Base-by-base conservation (phyloP, 2,329 filamentous ascomycete species). In the Helminthosporium solani region DNA sequence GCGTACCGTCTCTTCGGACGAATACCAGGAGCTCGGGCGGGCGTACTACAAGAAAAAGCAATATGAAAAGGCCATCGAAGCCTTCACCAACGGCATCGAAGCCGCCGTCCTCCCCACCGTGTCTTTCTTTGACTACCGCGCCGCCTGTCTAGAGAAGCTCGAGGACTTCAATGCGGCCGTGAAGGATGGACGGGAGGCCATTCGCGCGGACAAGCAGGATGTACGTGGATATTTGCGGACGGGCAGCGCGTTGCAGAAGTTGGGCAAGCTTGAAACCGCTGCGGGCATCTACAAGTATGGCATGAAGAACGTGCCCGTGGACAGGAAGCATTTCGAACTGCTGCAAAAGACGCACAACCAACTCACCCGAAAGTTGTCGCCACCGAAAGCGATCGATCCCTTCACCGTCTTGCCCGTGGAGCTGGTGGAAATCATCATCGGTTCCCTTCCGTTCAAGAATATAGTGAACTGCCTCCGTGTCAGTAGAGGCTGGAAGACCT, bases 171-270 rank as follows among this genome's bases (percentile, higher is more conserved):
- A 76, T 19, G 64, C 70, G 11, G 81, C 81, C 0, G 70, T 84
- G 8, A 71, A 74, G 44, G 80, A 84, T 71, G 78, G 78, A n/a
- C 77, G 76, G 50, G 70, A 71, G 16, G 81, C 82, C 70, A 81
- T 85, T 44, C 75, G 75, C 44, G 53, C 71, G 14, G 66, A 76
- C 37, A 74, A 73, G 44, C 68, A 71, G 18, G 76, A 82, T 63
- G 72, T 77, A n/a, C 75, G 75, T 47, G 81, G 81, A 7, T 84
- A 84, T 59, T 60, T 84, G 21, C 77, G 80, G 42, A 78, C 77
- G 20, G 80, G 75, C 2, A 77, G 76, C 46, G 56, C 75, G 7
- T 60, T 78, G 11, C 61, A 72, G 40, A 74, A 73, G 47, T 75
- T 78, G 66, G 70, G 73, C 9, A 81, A 79, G 57, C 61, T 68